phyloP scores from a whole-genome alignment of 2,329 filamentous ascomycete genomes.

The Venturia aucupariae region DNA sequence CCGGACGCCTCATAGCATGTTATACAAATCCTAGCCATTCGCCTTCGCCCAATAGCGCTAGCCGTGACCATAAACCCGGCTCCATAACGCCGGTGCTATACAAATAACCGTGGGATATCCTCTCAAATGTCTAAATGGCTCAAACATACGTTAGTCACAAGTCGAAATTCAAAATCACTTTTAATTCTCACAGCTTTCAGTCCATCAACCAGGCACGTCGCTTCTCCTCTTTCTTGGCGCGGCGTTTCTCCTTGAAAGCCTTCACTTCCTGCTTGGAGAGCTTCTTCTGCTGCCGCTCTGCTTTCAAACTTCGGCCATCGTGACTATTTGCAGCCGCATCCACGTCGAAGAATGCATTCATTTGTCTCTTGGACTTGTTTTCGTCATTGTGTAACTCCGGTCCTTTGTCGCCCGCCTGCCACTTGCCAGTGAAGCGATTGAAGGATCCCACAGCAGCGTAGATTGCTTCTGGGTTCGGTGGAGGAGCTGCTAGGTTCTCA shows the following conservation, averaged over 20 bases:
- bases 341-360: constrained; percentile 93
- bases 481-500: constrained; percentile 26
- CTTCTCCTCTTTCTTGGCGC: constrained; percentile 89
- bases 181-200: constrained; percentile 36
- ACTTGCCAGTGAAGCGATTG: constrained; percentile 82
- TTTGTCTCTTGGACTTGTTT: constrained; percentile 76
- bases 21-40: background rate
- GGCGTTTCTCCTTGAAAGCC: constrained; percentile 81
- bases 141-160: constrained; percentile 7
- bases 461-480: constrained; percentile 25
- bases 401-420: constrained; percentile 58
- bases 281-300: constrained; percentile 79
- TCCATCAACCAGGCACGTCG: constrained; percentile 82
- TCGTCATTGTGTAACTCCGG: constrained; percentile 77
- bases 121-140: background rate
- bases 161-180: constrained; percentile 5
- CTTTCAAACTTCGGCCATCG: constrained; percentile 82
- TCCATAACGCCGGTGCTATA: background rate
- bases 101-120: background rate
- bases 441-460: constrained; percentile 69
- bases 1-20: background rate
- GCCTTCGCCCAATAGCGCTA: background rate
- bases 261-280: constrained; percentile 79
- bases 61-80: background rate
- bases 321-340: constrained; percentile 88